Base-by-base conservation (phyloP, 2,329 filamentous ascomycete genomes). In the Diaporthe batatas region DNA sequence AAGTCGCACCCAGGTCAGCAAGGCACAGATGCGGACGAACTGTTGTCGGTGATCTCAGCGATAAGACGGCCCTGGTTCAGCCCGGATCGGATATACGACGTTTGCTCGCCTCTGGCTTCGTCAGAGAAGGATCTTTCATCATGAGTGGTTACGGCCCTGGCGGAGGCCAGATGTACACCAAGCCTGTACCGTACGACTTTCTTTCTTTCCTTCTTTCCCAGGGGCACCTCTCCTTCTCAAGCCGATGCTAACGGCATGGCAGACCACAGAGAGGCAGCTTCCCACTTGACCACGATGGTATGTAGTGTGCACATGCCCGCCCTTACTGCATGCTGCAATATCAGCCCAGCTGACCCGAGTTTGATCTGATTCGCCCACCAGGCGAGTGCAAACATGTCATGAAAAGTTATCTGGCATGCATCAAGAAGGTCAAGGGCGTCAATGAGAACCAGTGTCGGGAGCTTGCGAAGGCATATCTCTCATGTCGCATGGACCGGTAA, bases 371-470 rank as follows among this genome's bases (percentile, higher is more conserved):
- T 32, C 10, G 54, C 1, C 25, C 25, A 32, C 16, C 76, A 96
- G 94, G 94, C 79, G 96, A 99, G 86, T 99, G 96, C 88, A 98
- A 96, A 82, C 86, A 92, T 73, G 90, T 97, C 76, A 98, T 98
- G 90, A 89, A 89, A 72, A 88, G 88, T 68, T 99, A 99, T 80
- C 89, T 99, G 62, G 88, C 89, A 73, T 99, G 96, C 82, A 92
- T 99, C 81, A 96, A 95, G 81, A 92, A 90, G 75, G 91, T 92
- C 75, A 91, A 91, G 77, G 96, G 96, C 32, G 90, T 93, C 78
- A 98, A 98, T 80, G 93, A 96, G 76, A 88, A 94, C 75, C 91
- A 94, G 79, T 99, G 96, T 81, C 92, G 96, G 72, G 86, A 90
- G 79, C 84, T 98, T 70, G 95, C 95, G 74, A 98, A 98, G 84